phyloP scores from a whole-genome alignment of 306 rosid species.

The Inga laurina region DNA sequence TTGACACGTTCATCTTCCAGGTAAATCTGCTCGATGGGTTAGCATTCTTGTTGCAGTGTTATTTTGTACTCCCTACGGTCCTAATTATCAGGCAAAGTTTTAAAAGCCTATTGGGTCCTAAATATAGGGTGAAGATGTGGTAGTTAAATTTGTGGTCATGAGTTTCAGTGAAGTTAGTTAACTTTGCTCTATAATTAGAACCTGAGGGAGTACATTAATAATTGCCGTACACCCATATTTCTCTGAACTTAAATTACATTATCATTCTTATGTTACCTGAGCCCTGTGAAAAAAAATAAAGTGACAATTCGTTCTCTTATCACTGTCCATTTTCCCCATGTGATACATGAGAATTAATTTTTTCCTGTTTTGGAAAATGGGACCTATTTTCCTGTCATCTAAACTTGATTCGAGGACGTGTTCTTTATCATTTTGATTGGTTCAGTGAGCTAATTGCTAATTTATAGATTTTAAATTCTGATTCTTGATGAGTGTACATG shows the following conservation, averaged over 20 bases:
- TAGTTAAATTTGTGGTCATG: neutral
- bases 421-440: neutral
- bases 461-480: neutral
- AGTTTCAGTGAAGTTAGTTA: neutral
- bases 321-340: neutral
- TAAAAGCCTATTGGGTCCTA: neutral
- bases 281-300: neutral
- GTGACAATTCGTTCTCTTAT: neutral
- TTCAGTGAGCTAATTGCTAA: neutral
- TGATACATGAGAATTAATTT: neutral
- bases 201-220: neutral
- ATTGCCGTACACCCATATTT: slow-evolving; percentile 11
- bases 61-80: neutral
- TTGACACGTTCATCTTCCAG: slow-evolving; percentile 69
- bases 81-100: neutral
- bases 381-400: neutral
- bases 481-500: slow-evolving; percentile 29
- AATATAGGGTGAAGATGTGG: neutral
- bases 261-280: slow-evolving; percentile 4
- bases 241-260: neutral
- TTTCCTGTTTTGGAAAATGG: neutral
- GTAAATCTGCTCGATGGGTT: slow-evolving; percentile 44
- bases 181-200: neutral
- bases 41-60: neutral
- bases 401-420: neutral